Percentiles rank a stretch among this genome's conserved stretches.
These are phyloP conservation scores for Millerozyma acaciae DNA, from an alignment of 805 yeast species.

Conservation along the genomic window DNA sequence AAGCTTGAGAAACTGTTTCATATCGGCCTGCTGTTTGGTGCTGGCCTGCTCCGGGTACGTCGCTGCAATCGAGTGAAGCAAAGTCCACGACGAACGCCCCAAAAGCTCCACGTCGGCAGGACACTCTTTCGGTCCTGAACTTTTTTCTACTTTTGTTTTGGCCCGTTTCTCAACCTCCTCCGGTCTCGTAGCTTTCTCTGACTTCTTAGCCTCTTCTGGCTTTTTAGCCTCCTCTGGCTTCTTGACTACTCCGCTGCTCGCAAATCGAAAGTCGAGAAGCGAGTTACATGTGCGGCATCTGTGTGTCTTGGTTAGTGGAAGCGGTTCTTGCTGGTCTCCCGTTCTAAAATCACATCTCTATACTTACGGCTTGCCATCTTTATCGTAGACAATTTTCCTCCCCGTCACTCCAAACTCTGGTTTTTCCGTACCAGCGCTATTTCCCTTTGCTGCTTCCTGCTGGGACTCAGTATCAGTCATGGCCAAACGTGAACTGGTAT, in stretches of 20 bases:
- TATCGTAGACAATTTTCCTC: slow-evolving; percentile 68
- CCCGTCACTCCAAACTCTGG: slow-evolving; percentile 59
- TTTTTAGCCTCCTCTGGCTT: slow-evolving; percentile 9
- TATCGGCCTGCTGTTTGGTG: slow-evolving; percentile 59
- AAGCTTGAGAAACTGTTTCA: slow-evolving; percentile 62
- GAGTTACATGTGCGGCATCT: slow-evolving; percentile 89
- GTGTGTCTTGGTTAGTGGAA: slow-evolving; percentile 1
- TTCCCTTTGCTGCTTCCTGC: not conserved
- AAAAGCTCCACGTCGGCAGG: slow-evolving; percentile 85
- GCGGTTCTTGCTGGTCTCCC: not conserved
- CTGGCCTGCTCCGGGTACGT: slow-evolving; percentile 74
- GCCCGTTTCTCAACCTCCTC: slow-evolving; percentile 28
- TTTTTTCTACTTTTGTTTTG: slow-evolving; percentile 19
- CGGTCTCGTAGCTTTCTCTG: slow-evolving; percentile 14
- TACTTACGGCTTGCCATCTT: slow-evolving; percentile 91
- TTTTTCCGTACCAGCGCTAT: slow-evolving; percentile 8
- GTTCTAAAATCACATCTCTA: no score
- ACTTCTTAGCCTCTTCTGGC: slow-evolving; percentile 1
- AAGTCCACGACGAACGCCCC: slow-evolving; percentile 90
- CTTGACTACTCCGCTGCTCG: slow-evolving; percentile 23
- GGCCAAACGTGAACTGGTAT: no score
- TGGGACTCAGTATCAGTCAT: not conserved
- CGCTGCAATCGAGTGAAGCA: slow-evolving; percentile 87
- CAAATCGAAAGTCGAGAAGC: slow-evolving; percentile 72
- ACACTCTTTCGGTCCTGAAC: slow-evolving; percentile 50